Evolutionary conservation across 371 early-diverging fungal genomes (phyloP), one percentile per base, ranked within the genome.

Genomic region (Mucor velutinosus): DNA sequence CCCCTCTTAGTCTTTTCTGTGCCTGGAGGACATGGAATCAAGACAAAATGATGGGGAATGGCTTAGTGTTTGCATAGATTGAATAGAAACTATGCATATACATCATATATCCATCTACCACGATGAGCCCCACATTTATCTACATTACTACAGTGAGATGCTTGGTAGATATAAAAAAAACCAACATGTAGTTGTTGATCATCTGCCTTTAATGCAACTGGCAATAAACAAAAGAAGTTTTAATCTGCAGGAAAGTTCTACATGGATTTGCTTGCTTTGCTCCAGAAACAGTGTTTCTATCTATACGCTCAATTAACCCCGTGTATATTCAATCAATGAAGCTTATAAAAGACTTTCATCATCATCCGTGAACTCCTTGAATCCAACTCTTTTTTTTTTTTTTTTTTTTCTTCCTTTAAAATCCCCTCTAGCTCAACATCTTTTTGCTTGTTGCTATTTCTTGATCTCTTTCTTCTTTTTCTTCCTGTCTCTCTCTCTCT

Each of bases 221-320:
- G 30, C 19, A 41, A 33, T 25, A 65, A 57, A 45, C 37, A 67
- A 56, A 61, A 65, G 59, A 57, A 58, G 49, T 62, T 58, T 66
- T 58, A 41, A 66, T 55, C 71, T 71, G 72, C 72, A 71, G 60
- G 72, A 71, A 71, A 71, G 64, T 66, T 67, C 67, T 64, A 68
- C 60, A 60, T 64, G 60, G 72, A 57, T 64, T 64, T 57, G 35
- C 55, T 33, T 49, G 25, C 12, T 19, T 37, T 4, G 33, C 12
- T 57, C 30, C 55, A 37, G 37, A 11, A 12, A 21, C 64, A 43
- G 58, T 57, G 57, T 25, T 25, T 12, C 51, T 12, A 51, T 37
- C 37, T 37, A 37, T 37, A 37, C 37, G 37, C 51, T 47, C 53
- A 53, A 51, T 51, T 33, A 56, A 32, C 56, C 56, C 56, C 56